Evolutionary conservation across 2,329 filamentous ascomycete species (phyloP).

Genomic region (Colletotrichum godetiae): DNA sequence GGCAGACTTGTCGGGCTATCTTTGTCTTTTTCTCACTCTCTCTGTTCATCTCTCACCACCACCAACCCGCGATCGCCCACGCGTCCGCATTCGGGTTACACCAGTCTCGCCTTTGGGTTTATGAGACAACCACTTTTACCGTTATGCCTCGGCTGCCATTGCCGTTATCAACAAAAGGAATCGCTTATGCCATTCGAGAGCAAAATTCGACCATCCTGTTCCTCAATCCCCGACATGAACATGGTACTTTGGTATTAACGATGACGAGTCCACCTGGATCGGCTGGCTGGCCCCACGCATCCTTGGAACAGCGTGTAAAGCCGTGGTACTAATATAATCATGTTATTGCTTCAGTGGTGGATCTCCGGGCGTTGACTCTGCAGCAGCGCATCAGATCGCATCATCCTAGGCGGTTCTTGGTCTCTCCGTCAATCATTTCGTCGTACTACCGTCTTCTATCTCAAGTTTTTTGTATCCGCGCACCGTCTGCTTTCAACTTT

Average conservation of each 20-base stretch:
- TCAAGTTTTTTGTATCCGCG: background rate
- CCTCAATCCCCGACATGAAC: background rate
- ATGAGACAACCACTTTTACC: background rate
- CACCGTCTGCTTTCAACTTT: background rate
- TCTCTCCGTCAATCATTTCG: background rate
- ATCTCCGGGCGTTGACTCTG: slow-evolving; percentile 16
- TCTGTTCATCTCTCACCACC: background rate
- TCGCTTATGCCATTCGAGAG: slow-evolving; percentile 16
- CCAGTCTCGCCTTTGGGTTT: background rate
- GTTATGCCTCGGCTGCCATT: background rate
- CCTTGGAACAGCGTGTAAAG: slow-evolving; percentile 1
- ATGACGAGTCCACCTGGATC: slow-evolving; percentile 26
- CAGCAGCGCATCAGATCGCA: slow-evolving; percentile 22
- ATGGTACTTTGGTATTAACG: slow-evolving; percentile 16
- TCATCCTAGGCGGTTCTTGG: slow-evolving; percentile 14
- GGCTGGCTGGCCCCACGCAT: background rate
- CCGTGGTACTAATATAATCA: background rate
- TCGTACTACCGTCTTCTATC: no score
- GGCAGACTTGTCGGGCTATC: background rate
- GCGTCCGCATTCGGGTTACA: slow-evolving; percentile 19
- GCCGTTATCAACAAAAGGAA: background rate
- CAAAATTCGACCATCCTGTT: slow-evolving; percentile 7
- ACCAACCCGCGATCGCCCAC: background rate
- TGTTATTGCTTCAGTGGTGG: slow-evolving; percentile 16
- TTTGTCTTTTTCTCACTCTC: background rate